Conservation (phyloP, 2,329 filamentous ascomycete genomes). For the Aspergillus pseudonomiae region DNA sequence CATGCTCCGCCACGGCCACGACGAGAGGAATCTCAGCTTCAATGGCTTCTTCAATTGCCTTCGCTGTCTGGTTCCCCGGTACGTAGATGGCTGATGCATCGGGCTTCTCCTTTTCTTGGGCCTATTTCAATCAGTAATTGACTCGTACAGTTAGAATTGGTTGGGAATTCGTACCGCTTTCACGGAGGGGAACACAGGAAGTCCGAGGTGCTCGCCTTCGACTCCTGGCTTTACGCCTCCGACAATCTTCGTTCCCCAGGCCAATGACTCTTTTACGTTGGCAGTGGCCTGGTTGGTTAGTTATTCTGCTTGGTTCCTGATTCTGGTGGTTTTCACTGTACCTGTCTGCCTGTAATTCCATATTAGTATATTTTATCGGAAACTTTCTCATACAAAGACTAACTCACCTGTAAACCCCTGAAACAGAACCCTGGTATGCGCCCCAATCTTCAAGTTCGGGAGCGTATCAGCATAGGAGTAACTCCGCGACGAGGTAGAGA, state of each 20-base stretch:
- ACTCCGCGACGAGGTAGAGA: constrained; percentile 36
- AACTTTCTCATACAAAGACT: neutral
- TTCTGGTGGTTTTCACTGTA: constrained; percentile 14
- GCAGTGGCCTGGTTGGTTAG: constrained; percentile 62
- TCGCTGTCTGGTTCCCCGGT: constrained; percentile 71
- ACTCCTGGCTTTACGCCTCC: constrained; percentile 75
- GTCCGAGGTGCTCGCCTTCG: constrained; percentile 70
- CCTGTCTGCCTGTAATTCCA: constrained; percentile 37
- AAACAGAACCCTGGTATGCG: constrained; percentile 68
- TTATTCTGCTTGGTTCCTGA: neutral
- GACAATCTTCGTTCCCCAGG: constrained; percentile 79
- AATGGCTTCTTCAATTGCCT: constrained; percentile 78
- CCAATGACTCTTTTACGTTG: constrained; percentile 75
- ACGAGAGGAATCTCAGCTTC: constrained; percentile 77
- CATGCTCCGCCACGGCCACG: constrained; percentile 78
- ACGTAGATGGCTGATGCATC: constrained; percentile 81
- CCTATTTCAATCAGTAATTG: constrained; percentile 44
- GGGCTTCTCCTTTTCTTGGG: constrained; percentile 70
- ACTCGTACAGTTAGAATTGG: neutral
- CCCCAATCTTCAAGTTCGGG: constrained; percentile 66
- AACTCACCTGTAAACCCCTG: constrained; percentile 68
- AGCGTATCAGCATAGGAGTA: constrained; percentile 63
- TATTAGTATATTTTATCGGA: constrained; percentile 14
- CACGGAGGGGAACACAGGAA: constrained; percentile 72
- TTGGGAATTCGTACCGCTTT: constrained; percentile 48